Conservation (phyloP, 139 green algal genomes). For the Chlamydomonas sp. region DNA sequence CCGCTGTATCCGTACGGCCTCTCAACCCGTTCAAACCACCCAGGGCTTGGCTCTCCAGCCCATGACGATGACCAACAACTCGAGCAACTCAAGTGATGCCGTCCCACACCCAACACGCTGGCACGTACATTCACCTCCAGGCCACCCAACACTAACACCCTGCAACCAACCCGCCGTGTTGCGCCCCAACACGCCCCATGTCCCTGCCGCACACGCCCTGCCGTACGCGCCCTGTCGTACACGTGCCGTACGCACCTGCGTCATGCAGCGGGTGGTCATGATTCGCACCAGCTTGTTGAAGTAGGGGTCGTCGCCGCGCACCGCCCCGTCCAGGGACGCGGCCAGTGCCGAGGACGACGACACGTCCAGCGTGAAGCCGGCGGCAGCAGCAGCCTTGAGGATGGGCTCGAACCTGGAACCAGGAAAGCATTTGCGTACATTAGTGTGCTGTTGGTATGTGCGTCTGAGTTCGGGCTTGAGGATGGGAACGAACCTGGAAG, state of each 20-base stretch:
- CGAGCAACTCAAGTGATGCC: too few relatives aligned
- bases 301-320: constrained; percentile 84
- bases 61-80: too few relatives aligned
- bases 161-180: too few relatives aligned
- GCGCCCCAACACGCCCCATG: too few relatives aligned
- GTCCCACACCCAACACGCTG: neutral
- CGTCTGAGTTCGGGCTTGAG: too few relatives aligned
- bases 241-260: constrained; percentile 36
- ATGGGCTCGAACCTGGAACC: constrained; percentile 43
- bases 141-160: too few relatives aligned
- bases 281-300: constrained; percentile 99
- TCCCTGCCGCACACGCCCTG: too few relatives aligned
- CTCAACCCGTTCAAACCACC: too few relatives aligned
- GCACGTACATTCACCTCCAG: constrained; percentile 10
- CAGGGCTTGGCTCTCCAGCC: too few relatives aligned
- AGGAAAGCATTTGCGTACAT: neutral
- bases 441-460: neutral
- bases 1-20: too few relatives aligned
- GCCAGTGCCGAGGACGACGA: constrained; percentile 67
- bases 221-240: constrained; percentile 41
- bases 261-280: constrained; percentile 98
- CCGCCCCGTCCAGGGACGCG: constrained; percentile 80
- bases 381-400: constrained; percentile 68
- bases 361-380: constrained; percentile 75
- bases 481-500: neutral